Conservation (phyloP, 345 rosid genomes). For the Melaleuca alternifolia region DNA sequence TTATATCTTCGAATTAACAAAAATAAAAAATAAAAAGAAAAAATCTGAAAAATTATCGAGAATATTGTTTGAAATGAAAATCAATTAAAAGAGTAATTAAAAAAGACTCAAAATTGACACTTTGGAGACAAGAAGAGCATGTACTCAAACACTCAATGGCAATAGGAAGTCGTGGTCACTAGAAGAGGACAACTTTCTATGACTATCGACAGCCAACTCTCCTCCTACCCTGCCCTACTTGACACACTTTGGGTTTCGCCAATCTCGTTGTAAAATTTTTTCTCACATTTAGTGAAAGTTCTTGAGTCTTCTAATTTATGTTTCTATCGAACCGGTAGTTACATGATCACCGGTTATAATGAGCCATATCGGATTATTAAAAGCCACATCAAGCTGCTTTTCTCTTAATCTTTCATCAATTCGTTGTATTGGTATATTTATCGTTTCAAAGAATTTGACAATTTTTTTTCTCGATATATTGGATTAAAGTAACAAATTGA, state of each 20-base stretch:
- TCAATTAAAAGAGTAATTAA: no score
- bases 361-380: neutral
- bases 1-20: no score
- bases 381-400: neutral
- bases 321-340: neutral
- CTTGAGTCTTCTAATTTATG: neutral
- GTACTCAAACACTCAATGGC: neutral
- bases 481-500: neutral
- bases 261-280: neutral
- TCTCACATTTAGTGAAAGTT: neutral
- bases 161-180: neutral
- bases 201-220: neutral
- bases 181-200: neutral
- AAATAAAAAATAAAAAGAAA: no score
- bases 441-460: neutral
- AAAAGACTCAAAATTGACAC: no score
- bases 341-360: neutral
- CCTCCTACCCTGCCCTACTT: neutral
- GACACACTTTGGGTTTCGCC: neutral
- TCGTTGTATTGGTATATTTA: neutral
- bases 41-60: no score
- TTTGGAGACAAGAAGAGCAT: neutral
- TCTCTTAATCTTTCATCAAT: neutral
- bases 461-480: neutral
- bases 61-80: no score